These are phyloP conservation scores for Sapria himalayana DNA, from an alignment of 345 rosid species.

Conservation along the genomic window DNA sequence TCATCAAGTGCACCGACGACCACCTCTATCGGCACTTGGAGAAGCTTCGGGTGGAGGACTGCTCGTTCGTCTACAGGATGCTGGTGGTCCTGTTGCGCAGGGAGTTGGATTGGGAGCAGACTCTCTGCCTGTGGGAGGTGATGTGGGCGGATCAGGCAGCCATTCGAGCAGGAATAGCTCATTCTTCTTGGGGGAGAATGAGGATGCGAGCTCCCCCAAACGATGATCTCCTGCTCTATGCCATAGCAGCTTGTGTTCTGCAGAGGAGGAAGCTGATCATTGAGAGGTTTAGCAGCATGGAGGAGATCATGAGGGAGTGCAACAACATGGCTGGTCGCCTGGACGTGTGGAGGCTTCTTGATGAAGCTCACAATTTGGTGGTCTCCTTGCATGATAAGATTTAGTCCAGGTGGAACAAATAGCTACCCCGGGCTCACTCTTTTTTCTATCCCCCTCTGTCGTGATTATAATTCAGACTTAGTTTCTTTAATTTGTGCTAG, in stretches of 20 bases:
- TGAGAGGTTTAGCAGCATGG: slow-evolving; percentile 83
- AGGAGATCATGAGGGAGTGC: slow-evolving; percentile 88
- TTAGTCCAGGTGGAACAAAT: too few species aligned
- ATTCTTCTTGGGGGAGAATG: slow-evolving; percentile 69
- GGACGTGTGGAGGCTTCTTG: slow-evolving; percentile 93
- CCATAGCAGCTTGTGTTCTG: slow-evolving; percentile 85
- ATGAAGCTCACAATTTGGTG: slow-evolving; percentile 83
- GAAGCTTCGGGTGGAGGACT: slow-evolving; percentile 79
- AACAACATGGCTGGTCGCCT: slow-evolving; percentile 79
- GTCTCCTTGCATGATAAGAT: slow-evolving; percentile 69
- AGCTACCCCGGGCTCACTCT: too few species aligned
- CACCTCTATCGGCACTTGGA: slow-evolving; percentile 71
- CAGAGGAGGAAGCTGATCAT: slow-evolving; percentile 79
- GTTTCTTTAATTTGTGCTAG: too few species aligned
- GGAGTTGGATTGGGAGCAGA: slow-evolving; percentile 66
- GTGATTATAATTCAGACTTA: too few species aligned
- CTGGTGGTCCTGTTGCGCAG: slow-evolving; percentile 81
- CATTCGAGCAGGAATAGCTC: slow-evolving; percentile 47
- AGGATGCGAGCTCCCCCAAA: slow-evolving; percentile 78
- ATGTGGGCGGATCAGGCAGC: slow-evolving; percentile 97
- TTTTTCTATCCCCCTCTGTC: too few species aligned
- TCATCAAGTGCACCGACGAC: slow-evolving; percentile 60
- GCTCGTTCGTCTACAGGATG: slow-evolving; percentile 90
- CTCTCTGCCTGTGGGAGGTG: slow-evolving; percentile 89
- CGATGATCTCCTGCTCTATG: slow-evolving; percentile 73